A percentile compares a stretch with the other conserved stretches of the same genome.
phyloP scores from a whole-genome alignment of 441 rosid genomes.

The Adansonia gregorii region DNA sequence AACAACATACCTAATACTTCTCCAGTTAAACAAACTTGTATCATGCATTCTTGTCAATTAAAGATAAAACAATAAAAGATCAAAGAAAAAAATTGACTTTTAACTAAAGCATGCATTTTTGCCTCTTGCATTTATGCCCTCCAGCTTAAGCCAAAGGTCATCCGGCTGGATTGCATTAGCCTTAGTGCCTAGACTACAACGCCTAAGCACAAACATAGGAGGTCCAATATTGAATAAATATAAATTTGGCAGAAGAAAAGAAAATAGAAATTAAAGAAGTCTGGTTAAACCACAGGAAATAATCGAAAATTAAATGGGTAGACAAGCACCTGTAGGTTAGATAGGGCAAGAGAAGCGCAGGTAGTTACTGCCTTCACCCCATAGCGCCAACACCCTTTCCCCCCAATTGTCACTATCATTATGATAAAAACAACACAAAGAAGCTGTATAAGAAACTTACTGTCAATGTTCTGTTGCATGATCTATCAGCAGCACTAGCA shows the following conservation, averaged over 20 bases:
- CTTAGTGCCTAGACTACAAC: background rate
- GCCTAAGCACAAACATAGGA: background rate
- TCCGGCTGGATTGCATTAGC: background rate
- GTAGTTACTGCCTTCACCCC: background rate
- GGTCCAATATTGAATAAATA: background rate
- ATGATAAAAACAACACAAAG: background rate
- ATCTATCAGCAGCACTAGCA: constrained; percentile 31
- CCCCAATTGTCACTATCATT: background rate
- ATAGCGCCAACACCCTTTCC: too few species aligned
- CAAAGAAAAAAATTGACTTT: background rate
- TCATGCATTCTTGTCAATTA: too few species aligned
- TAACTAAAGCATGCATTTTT: background rate
- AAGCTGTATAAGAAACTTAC: constrained; percentile 43
- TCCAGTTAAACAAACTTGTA: too few species aligned
- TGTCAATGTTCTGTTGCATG: constrained; percentile 52
- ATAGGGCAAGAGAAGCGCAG: too few species aligned
- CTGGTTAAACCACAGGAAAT: background rate
- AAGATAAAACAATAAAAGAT: too few species aligned
- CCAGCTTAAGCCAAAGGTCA: background rate
- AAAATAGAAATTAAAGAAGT: background rate
- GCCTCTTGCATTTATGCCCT: background rate
- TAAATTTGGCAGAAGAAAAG: background rate
- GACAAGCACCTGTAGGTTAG: background rate
- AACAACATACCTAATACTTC: too few species aligned
- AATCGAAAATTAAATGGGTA: background rate